Evolutionary conservation across 805 yeast genomes (phyloP), one percentile per base, ranked within the genome.

Genomic region (Metschnikowia lochheadii): DNA sequence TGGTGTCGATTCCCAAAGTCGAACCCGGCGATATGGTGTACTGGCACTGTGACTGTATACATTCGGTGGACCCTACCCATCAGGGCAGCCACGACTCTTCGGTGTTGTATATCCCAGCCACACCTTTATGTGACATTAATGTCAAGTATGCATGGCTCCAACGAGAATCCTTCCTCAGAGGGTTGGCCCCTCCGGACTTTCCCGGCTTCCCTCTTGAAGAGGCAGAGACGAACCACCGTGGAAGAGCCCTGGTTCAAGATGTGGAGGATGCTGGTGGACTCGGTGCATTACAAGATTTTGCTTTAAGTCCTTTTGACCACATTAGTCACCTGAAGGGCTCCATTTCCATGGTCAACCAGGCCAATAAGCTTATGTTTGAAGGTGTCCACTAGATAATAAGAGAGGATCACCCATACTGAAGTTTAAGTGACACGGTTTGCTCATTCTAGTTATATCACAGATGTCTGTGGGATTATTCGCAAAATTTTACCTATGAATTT

Each of bases 21-120:
- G 46, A 65, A 2, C 67, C 75, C 11, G 79, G 79, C 5, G 78
- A 73, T 56, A 64, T 61, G 50, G 75, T 75, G 0, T 66, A 68
- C 47, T 75, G 78, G 78, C 79, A 75, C 49, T 64, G 70, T 48
- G 79, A 74, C 52, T 46, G 65, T 23, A 63, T 68, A 14, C 79
- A 75, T 54, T 69, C 69, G 11, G 77, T 75, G 23, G 78, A 75
- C 47, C 52, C 60, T 17, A 63, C 56, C 4, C 76, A 70, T 51
- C 49, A 48, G 6, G 77, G 77, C 6, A 34, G 35, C 2, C 33
- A 46, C 7, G 72, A 70, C 51, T 70, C 79, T 3, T 61, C 70
- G 7, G 79, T 74, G 5, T 52, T 73, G 51, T 75, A 66, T 53
- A 63, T 65, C 48, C 72, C 75, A 1, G 63, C 67, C 1, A 60